A percentile compares a stretch with the other conserved stretches of the same genome.
Evolutionary conservation across 306 rosid species (phyloP).

Genomic region (Sesbania bispinosa): DNA sequence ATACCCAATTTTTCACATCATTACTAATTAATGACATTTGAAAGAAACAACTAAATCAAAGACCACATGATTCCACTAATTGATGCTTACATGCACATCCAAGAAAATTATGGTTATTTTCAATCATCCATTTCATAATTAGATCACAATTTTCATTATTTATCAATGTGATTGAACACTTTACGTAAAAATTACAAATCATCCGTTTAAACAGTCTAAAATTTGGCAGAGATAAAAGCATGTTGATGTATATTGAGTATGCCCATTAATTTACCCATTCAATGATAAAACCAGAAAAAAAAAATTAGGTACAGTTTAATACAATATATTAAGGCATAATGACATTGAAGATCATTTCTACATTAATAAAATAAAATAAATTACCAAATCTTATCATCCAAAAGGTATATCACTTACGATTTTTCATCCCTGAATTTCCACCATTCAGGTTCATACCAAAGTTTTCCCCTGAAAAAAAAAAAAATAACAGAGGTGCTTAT

Average conservation of each 20-base stretch:
- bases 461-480: conserved; percentile 65
- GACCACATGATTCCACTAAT: background rate
- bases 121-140: background rate
- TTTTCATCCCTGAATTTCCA: conserved; percentile 99
- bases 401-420: conserved; percentile 61
- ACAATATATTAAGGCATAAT: background rate
- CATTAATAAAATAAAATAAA: conserved; percentile 4
- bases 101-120: background rate
- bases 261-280: background rate
- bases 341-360: background rate
- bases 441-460: conserved; percentile 99
- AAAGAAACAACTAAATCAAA: background rate
- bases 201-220: conserved; percentile 3
- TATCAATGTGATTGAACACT: background rate
- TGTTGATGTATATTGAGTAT: background rate
- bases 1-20: background rate
- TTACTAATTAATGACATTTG: background rate
- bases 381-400: background rate
- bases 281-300: background rate
- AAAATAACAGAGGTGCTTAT: conserved; percentile 15
- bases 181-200: background rate
- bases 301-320: background rate
- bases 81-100: background rate
- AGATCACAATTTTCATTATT: too few species aligned
- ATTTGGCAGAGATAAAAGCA: background rate